phyloP scores from a whole-genome alignment of 768 basidiomycete species.

The Multifurca ochricompacta region DNA sequence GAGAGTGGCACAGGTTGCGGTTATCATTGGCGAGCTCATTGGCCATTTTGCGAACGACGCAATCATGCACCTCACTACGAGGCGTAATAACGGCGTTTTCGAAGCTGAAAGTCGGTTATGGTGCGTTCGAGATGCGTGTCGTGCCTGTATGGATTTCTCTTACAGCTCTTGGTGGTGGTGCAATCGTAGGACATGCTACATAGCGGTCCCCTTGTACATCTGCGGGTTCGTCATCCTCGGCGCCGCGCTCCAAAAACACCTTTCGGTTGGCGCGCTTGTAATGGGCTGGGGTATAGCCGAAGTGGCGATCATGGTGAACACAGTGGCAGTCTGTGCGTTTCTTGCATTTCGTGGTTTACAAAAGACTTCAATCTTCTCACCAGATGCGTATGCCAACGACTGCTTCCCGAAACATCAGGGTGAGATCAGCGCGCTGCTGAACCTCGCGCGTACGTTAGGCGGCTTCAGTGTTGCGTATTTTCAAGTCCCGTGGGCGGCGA shows the following conservation, averaged over 20 bases:
- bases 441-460: conserved; percentile 46
- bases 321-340: conserved; percentile 51
- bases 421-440: conserved; percentile 56
- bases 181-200: conserved; percentile 45
- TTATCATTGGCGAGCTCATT: conserved; percentile 42
- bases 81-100: conserved; percentile 44
- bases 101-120: conserved; percentile 52
- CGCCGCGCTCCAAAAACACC: conserved; percentile 44
- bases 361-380: conserved; percentile 8
- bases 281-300: conserved; percentile 65
- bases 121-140: conserved; percentile 26
- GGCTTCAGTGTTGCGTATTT: conserved; percentile 62
- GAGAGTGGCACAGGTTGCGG: conserved; percentile 32
- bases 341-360: conserved; percentile 15
- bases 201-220: conserved; percentile 52
- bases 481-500: conserved; percentile 57
- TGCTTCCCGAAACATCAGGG: conserved; percentile 46
- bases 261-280: conserved; percentile 45
- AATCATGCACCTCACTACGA: conserved; percentile 37
- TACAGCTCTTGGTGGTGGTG: neutral
- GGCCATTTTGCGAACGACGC: conserved; percentile 47
- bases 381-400: conserved; percentile 44
- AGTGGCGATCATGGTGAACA: conserved; percentile 49
- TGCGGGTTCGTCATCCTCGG: conserved; percentile 55
- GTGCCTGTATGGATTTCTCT: neutral